phyloP scores from a whole-genome alignment of 2,329 filamentous ascomycete species.

The Aspergillus pseudoterreus region DNA sequence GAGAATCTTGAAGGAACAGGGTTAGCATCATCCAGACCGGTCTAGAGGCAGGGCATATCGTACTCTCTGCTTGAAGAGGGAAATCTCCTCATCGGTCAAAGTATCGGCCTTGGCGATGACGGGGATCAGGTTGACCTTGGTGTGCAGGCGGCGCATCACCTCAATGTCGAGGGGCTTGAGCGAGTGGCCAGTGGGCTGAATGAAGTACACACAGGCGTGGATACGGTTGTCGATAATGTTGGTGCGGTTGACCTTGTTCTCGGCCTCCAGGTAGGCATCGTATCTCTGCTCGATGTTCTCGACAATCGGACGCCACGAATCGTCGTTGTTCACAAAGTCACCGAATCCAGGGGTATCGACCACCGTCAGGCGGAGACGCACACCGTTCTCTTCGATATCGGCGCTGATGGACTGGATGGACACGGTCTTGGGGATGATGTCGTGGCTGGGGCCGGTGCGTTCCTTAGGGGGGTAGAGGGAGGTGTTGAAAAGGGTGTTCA shows the following conservation, averaged over 20 bases:
- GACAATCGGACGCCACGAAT: constrained; percentile 97
- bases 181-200: constrained; percentile 96
- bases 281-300: constrained; percentile 99
- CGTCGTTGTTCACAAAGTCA: constrained; percentile 99
- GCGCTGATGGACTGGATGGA: constrained; percentile 92
- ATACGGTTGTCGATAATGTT: constrained; percentile 99
- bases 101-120: constrained; percentile 99
- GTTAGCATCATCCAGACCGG: constrained; percentile 21
- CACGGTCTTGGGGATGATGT: constrained; percentile 98
- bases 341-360: constrained; percentile 98
- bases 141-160: constrained; percentile 98
- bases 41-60: constrained; percentile 33
- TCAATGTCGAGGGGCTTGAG: constrained; percentile 98
- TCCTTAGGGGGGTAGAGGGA: constrained; percentile 98
- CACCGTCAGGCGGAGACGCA: constrained; percentile 91
- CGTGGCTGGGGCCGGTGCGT: constrained; percentile 93
- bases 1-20: constrained; percentile 65
- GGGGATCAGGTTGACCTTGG: constrained; percentile 99
- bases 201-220: constrained; percentile 98
- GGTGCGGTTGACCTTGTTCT: constrained; percentile 99
- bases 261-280: constrained; percentile 95
- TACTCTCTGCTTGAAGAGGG: constrained; percentile 93
- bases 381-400: constrained; percentile 97
- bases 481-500: constrained; percentile 99
- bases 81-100: constrained; percentile 93